Conservation (phyloP, 768 basidiomycete genomes). For the Cystobasidium tubakii region DNA sequence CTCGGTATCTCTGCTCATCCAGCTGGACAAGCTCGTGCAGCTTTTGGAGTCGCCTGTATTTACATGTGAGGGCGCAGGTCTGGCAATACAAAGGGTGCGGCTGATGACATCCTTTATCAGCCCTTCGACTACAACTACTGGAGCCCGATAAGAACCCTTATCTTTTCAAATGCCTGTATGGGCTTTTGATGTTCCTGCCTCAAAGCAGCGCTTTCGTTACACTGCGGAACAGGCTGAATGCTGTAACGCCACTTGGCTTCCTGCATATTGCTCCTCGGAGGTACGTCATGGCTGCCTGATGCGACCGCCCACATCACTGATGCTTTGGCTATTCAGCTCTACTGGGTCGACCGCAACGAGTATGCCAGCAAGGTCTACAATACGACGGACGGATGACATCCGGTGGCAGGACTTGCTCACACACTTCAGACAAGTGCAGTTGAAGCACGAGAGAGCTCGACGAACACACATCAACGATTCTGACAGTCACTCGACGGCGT, state of each 20-base stretch:
- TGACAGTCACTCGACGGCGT: constrained; percentile 12
- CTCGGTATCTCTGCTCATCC: constrained; percentile 86
- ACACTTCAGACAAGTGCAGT: constrained; percentile 85
- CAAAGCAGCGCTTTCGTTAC: constrained; percentile 96
- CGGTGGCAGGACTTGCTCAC: constrained; percentile 92
- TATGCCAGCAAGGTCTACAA: constrained; percentile 63
- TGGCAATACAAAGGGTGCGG: not conserved
- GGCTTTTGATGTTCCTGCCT: constrained; percentile 89
- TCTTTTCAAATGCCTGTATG: constrained; percentile 95
- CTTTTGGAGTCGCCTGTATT: constrained; percentile 97
- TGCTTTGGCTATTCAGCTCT: not conserved
- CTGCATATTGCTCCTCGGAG: constrained; percentile 80
- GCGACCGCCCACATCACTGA: too few species aligned
- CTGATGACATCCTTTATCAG: constrained; percentile 40
- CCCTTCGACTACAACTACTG: constrained; percentile 75
- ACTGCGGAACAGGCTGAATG: constrained; percentile 83
- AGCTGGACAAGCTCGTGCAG: constrained; percentile 95
- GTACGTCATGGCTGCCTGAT: constrained; percentile 57
- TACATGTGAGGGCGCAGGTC: constrained; percentile 62
- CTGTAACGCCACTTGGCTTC: constrained; percentile 91
- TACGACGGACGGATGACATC: constrained; percentile 74
- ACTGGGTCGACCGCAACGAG: constrained; percentile 37
- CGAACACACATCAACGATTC: constrained; percentile 44
- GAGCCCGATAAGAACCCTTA: constrained; percentile 95
- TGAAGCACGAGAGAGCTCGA: constrained; percentile 84